Base-by-base conservation (phyloP, 345 rosid genomes). In the Corchorus capsularis region DNA sequence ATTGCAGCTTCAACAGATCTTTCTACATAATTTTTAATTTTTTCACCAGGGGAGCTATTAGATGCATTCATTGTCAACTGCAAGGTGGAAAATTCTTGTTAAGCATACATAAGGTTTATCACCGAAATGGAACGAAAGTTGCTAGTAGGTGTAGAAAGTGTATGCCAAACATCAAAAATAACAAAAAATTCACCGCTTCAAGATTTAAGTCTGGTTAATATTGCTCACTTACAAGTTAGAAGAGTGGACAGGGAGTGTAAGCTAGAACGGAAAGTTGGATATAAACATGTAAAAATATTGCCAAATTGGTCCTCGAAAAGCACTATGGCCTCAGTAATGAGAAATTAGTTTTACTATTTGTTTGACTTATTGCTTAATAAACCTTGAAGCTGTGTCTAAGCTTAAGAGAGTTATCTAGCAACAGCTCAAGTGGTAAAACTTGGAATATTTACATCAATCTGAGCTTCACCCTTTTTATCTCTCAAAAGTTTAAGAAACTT, bases 1-100 rank as follows among this genome's bases (percentile, higher is more conserved):
- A 78, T 88, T 79, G 90, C 94, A 80, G 94, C 93, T 87, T 92
- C 83, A 61, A 84, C 69, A 41, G 98, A 89, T 66, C 75, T 89
- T 85, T 84, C 86, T 79, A 92, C 94, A 66, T 85, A 92, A 57
- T 75, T 72, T 78, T 86, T 91, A 81, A 92, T 79, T 76, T 85
- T 92, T 78, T 77, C 78, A 46, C 78, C 77, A 81, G 85, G 81
- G 78, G 77, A 71, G 46, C 82, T 88, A 76, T 85, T 78, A 79
- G 82, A 65, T 73, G 83, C 35, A 76, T 76, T 75, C 79, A 91
- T 84, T 65, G 55, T 77, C 69, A 87, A 82, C 99, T 96, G 83
- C 82, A 86, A 56, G 67, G 63, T 75, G 52, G 35, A 49, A 61
- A 82, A 35, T 56, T 50, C 32, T 59, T 63, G 47, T 79, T 47